Conservation (phyloP, 257 asterid genomes). For the Plectranthus barbatus region DNA sequence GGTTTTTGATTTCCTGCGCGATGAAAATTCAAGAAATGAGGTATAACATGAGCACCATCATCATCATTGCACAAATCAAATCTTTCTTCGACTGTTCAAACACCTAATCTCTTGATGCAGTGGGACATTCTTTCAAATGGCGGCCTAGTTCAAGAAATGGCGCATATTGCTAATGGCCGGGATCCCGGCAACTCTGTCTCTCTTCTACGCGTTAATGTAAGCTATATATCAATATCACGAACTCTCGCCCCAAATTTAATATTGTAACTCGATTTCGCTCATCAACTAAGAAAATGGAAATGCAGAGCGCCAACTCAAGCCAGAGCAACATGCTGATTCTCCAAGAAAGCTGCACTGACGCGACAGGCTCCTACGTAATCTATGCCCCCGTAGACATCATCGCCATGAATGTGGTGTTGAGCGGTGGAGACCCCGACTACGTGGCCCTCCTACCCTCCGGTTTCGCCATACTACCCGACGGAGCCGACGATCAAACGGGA, state of each 20-base stretch:
- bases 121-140: constrained; percentile 96
- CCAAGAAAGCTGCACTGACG: constrained; percentile 71
- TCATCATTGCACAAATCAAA: neutral
- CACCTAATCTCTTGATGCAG: constrained; percentile 10
- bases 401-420: constrained; percentile 82
- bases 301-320: constrained; percentile 71
- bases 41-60: constrained; percentile 14
- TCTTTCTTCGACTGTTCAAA: neutral
- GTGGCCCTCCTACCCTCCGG: constrained; percentile 94
- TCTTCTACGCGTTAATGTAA: constrained; percentile 68
- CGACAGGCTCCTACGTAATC: constrained; percentile 74
- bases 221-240: too few relatives aligned
- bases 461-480: constrained; percentile 85
- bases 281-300: neutral
- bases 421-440: constrained; percentile 94
- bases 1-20: constrained; percentile 52
- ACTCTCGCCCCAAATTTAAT: too few relatives aligned
- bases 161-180: constrained; percentile 81
- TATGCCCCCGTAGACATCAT: constrained; percentile 87
- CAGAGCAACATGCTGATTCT: constrained; percentile 90
- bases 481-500: constrained; percentile 27
- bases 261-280: too few relatives aligned
- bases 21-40: constrained; percentile 59
- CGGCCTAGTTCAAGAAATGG: constrained; percentile 90
- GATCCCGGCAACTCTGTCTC: constrained; percentile 84